Conservation (phyloP, 345 rosid genomes). For the Brassica incana region DNA sequence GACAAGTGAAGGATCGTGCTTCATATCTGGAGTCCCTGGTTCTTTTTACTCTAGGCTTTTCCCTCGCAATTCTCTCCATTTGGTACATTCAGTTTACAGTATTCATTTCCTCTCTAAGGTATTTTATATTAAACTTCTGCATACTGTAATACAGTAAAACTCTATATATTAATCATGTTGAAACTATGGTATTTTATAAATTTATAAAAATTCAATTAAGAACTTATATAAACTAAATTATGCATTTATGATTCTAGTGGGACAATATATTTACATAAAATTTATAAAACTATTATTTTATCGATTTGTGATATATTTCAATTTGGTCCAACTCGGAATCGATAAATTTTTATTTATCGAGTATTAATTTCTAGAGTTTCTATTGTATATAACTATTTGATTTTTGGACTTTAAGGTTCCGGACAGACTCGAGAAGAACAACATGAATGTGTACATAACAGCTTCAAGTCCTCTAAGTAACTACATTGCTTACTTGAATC, state of each 20-base stretch:
- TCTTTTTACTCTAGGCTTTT: background rate
- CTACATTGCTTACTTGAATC: background rate
- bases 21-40: background rate
- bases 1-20: background rate
- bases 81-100: background rate
- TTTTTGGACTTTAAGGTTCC: background rate
- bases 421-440: background rate
- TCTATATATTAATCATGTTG: too few relatives aligned
- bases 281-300: too few relatives aligned
- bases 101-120: conserved; percentile 9
- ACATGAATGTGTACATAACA: background rate
- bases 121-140: background rate
- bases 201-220: too few relatives aligned
- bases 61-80: conserved; percentile 4
- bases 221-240: too few relatives aligned
- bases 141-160: too few relatives aligned
- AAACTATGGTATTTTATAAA: too few relatives aligned
- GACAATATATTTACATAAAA: too few relatives aligned
- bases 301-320: too few relatives aligned
- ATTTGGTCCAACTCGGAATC: too few relatives aligned
- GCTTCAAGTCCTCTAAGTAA: background rate
- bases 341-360: too few relatives aligned
- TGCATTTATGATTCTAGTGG: too few relatives aligned
- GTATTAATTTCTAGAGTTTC: too few relatives aligned
- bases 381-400: background rate